Evolutionary conservation across 2,329 filamentous ascomycete species (phyloP).

Genomic region (Pseudogymnoascus sp.): DNA sequence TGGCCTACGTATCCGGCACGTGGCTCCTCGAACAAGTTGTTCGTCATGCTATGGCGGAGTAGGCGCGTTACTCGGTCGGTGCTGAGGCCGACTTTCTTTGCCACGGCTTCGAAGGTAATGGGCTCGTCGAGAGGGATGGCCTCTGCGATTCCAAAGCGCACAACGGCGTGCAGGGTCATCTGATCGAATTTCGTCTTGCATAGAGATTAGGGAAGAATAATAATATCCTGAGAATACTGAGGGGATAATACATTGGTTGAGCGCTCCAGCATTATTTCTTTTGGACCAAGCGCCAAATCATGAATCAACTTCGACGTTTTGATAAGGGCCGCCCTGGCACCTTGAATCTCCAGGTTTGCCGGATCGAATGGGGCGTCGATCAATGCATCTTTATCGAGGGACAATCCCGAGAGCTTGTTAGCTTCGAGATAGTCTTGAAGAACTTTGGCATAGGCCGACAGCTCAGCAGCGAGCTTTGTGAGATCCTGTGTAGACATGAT

Average conservation of each 20-base stretch:
- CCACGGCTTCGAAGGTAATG: conserved; percentile 30
- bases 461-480: background rate
- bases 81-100: background rate
- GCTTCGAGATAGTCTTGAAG: background rate
- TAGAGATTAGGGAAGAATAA: background rate
- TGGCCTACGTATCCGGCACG: conserved; percentile 32
- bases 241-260: background rate
- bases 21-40: conserved; percentile 34
- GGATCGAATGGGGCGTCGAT: background rate
- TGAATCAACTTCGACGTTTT: background rate
- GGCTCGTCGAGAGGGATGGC: conserved; percentile 39
- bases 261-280: background rate
- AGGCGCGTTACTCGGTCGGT: conserved; percentile 23
- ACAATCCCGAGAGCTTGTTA: background rate
- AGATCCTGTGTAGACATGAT: background rate
- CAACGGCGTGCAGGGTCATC: conserved; percentile 10
- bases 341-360: background rate
- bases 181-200: background rate
- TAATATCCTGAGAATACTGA: background rate
- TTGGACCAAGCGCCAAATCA: background rate
- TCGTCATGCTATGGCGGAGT: conserved; percentile 32
- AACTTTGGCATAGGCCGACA: background rate
- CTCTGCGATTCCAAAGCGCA: conserved; percentile 15
- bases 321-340: background rate
- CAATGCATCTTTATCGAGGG: background rate